phyloP scores from a whole-genome alignment of 2,329 filamentous ascomycete genomes.

The Emergomyces pasteurianus region DNA sequence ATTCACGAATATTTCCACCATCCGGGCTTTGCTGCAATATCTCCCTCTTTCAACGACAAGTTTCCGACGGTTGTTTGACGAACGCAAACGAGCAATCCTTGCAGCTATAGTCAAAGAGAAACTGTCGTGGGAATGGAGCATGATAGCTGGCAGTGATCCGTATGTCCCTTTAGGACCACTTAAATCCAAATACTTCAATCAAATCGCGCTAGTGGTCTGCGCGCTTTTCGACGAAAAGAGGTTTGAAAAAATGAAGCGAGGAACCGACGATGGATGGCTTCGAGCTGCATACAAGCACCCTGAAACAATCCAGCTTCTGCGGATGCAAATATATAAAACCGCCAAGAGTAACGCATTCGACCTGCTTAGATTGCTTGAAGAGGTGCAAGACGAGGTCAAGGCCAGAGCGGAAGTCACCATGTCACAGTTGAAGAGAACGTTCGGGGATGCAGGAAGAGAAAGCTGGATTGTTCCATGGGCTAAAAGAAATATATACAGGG shows the following conservation, averaged over 20 bases:
- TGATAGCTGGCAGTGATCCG: neutral
- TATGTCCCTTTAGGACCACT: neutral
- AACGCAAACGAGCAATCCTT: neutral
- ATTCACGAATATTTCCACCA: neutral
- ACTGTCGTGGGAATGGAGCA: slow-evolving; percentile 1
- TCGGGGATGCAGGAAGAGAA: neutral
- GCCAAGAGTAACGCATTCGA: neutral
- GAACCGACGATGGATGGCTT: neutral
- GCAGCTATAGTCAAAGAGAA: neutral
- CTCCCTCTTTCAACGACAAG: neutral
- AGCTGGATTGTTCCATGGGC: slow-evolving; percentile 1
- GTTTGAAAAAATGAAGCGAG: neutral
- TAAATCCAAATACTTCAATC: neutral
- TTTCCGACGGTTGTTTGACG: neutral
- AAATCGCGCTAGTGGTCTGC: neutral
- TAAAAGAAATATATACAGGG: neutral
- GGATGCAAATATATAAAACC: neutral
- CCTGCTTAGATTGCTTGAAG: slow-evolving; percentile 1
- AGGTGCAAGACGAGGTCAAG: neutral
- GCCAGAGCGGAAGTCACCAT: neutral
- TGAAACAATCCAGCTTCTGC: neutral
- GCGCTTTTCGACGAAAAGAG: neutral
- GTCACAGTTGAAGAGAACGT: neutral
- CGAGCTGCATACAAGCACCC: neutral
- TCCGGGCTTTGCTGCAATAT: slow-evolving; percentile 1